phyloP scores from a whole-genome alignment of 148 eudicot genomes.

The Silene uniflora region DNA sequence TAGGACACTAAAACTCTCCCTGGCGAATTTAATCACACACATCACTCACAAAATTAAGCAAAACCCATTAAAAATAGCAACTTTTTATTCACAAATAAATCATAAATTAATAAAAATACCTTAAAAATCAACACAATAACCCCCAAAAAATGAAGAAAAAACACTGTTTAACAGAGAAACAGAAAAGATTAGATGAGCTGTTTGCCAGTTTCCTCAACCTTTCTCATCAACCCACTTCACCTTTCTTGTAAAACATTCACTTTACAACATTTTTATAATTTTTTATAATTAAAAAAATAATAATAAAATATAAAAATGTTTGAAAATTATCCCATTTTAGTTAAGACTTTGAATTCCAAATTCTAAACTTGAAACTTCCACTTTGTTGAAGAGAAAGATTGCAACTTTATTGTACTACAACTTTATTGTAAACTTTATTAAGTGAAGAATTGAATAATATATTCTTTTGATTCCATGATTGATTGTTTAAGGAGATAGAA shows the following conservation, averaged over 20 bases:
- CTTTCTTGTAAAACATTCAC: conserved; percentile 29
- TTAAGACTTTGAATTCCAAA: conserved; percentile 22
- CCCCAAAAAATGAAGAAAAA: conserved; percentile 21
- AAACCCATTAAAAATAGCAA: background rate
- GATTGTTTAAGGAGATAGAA: conserved; percentile 21
- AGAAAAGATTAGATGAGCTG: conserved; percentile 26
- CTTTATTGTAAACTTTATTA: conserved; percentile 24
- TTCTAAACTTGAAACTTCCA: background rate
- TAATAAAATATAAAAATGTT: background rate
- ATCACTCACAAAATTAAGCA: background rate
- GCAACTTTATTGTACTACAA: conserved; percentile 13
- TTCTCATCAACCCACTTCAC: conserved; percentile 25
- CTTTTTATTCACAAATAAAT: background rate
- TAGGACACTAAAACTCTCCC: too few species aligned
- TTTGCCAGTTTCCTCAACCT: conserved; percentile 8
- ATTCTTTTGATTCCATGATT: conserved; percentile 25
- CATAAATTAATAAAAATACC: conserved; percentile 3
- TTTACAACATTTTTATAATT: conserved; percentile 18
- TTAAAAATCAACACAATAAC: conserved; percentile 7
- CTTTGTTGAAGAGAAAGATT: conserved; percentile 25
- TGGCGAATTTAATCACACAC: background rate
- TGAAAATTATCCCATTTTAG: background rate
- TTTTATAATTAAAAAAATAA: background rate
- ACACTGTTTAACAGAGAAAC: conserved; percentile 15
- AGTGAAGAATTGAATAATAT: conserved; percentile 27